Evolutionary conservation across 768 basidiomycete species (phyloP), one percentile per base, ranked within the genome.

Genomic region (Postia placenta): DNA sequence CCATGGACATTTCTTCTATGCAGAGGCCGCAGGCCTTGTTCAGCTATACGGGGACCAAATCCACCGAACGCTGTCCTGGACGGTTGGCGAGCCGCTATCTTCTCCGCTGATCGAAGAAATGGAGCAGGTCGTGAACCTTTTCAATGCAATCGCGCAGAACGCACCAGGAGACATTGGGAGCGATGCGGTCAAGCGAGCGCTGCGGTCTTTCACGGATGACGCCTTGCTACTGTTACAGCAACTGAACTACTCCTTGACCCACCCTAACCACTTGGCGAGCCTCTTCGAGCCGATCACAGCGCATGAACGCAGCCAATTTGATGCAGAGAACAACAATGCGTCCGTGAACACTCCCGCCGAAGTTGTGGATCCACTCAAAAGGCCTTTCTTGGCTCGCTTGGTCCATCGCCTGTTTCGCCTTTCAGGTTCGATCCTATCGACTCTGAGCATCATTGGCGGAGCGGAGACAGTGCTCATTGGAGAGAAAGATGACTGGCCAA

Each of bases 181-280:
- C 52, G 69, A 73, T 5, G 75, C 76, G 2, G 74, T 83, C 15
- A 75, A 75, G 45, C 81, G 79, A 56, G 78, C 91, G 5, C 72
- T 92, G 37, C 73, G 74, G 0, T 79, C 79, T 15, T 92, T 90
- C 63, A 79, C 82, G 2, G 71, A 71, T 0, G 80, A 80, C 52
- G 82, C 85, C 0, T 67, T 93, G 17, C 71, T 80, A 26, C 78
- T 95, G 22, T 72, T 96, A 1, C 91, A 92, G 60, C 87, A 92
- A 55, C 67, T 96, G 53, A 93, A 92, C 64, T 92, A 93, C 55
- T 87, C 90, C 0, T 74, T 95, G 41, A 85, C 90, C 0, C 93
- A 97, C 64, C 93, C 93, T 5, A 88, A 93, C 59, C 85, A 92
- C 57, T 75, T 96, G 11, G 81, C 85, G 1, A 84, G 83, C 55